phyloP scores from a whole-genome alignment of 345 rosid genomes.

The Ricinus communis region DNA sequence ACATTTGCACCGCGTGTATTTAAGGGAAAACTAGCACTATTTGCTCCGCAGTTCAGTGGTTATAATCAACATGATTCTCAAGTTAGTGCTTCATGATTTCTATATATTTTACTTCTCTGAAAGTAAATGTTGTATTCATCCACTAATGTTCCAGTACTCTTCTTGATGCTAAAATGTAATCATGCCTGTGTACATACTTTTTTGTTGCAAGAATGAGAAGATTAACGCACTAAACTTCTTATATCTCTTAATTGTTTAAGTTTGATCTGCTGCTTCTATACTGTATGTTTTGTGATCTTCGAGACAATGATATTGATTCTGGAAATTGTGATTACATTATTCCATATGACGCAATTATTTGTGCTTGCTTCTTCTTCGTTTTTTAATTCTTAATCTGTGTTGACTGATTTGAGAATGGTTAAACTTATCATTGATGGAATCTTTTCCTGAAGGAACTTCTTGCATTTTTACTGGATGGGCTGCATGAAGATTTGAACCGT shows the following conservation, averaged over 20 bases:
- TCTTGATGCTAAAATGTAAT: neutral
- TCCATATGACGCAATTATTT: too few relatives aligned
- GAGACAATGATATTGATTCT: neutral
- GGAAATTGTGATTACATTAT: neutral
- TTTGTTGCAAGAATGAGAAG: neutral
- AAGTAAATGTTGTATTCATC: too few relatives aligned
- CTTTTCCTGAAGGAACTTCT: constrained; percentile 67
- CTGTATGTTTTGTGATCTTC: neutral
- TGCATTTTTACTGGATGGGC: constrained; percentile 85
- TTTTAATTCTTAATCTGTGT: neutral
- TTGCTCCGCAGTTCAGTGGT: constrained; percentile 98
- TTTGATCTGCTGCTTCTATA: neutral
- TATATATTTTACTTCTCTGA: neutral
- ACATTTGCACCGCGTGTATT: constrained; percentile 71
- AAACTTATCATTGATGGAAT: neutral
- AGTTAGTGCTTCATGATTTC: constrained; percentile 41
- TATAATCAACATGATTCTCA: constrained; percentile 98
- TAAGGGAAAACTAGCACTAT: constrained; percentile 77
- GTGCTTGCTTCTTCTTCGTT: neutral
- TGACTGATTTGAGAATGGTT: neutral
- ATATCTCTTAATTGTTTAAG: neutral
- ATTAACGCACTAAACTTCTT: neutral
- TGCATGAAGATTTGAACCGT: constrained; percentile 95
- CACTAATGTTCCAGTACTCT: neutral
- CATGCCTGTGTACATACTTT: neutral